Base-by-base conservation (phyloP, 352 stramenopile species). In the Bremia lactucae region DNA sequence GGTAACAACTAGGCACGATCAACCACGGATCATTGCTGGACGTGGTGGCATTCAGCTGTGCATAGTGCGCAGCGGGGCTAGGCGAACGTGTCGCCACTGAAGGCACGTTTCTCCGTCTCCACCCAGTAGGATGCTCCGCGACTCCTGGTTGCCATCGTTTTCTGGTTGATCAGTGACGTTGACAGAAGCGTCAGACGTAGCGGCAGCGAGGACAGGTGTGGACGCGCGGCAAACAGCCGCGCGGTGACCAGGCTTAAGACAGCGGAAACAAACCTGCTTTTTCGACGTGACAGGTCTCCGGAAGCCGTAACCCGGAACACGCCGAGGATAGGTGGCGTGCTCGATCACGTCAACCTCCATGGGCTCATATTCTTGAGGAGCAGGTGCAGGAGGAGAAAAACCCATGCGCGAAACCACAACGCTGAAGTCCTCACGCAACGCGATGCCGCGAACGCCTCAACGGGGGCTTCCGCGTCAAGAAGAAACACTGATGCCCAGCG, bases 241-340 rank as follows among this genome's bases (percentile, higher is more conserved):
- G 14, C 39, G 33, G n/a, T 57, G 40, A 6, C 46, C 46, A 28
- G 33, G 26, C 10, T 35, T 37, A 0, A 31, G 16, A 24, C 39
- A 62, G 7, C 37, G 35, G 13, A 36, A 57, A 34, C 36, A 58
- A n/a, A n/a, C n/a, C n/a, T n/a, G n/a, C n/a, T n/a, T n/a, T 3
- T n/a, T n/a, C 48, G 50, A 20, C 11, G 39, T 18, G 29, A 35
- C 6, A 15, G 19, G n/a, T 35, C n/a, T n/a, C n/a, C n/a, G n/a
- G 10, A 2, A 15, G n/a, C 9, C 11, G 11, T 19, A 5, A 15
- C 8, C 2, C 8, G 2, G 29, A 35, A 20, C 13, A 10, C 7
- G 29, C 11, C 13, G 29, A 4, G n/a, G n/a, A n/a, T 15, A 5
- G 13, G 2, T 15, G 29, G 2, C 13, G 29, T 35, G 13, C n/a